Base-by-base conservation (phyloP, 2,329 filamentous ascomycete species). In the Pseudogymnoascus sp. region DNA sequence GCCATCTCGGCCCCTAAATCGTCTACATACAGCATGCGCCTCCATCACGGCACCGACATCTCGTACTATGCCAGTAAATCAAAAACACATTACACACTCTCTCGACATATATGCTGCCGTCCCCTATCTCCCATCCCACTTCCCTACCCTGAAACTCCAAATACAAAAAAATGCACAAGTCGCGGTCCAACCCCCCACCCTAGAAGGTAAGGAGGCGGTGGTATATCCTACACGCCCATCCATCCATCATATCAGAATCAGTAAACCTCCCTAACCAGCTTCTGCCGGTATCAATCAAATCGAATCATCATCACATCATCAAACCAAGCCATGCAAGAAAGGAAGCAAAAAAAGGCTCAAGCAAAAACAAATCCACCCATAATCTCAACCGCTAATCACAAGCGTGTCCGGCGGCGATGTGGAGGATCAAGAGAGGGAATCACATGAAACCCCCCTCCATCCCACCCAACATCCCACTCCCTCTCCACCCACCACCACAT, bases 171-270 rank as follows among this genome's bases (percentile, higher is more conserved):
- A 46, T 7, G 42, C 42, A 23, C 12, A 28, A 53, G 18, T 53
- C 31, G 46, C 46, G 46, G 46, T 53, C 46, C 46, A 53, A 16
- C 46, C 46, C 25, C 46, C 25, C n/a, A 53, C 46, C 46, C 46
- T 53, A 53, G 46, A 53, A 53, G 46, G 46, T 6, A 31, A 16
- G 46, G 46, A 16, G 46, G 46, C 25, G 46, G 56, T 60, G 56
- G 56, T 60, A 60, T 60, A 60, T 60, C 56, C 56, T 60, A 60
- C 31, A 60, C 18, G 56, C 31, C 31, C 31, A 60, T 60, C 37
- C 46, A 53, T 31, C n/a, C 46, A 16, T 53, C 46, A 31, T 49
- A 49, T 53, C 46, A 53, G 56, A 37, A 60, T 60, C 56, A 60
- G 37, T 37, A 37, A 60, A 23, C 56, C 56, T 37, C 31, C 56